A percentile compares a stretch with the other conserved stretches of the same genome.
phyloP scores from a whole-genome alignment of 177 flowering plant genomes.

The Vitis hybrid region DNA sequence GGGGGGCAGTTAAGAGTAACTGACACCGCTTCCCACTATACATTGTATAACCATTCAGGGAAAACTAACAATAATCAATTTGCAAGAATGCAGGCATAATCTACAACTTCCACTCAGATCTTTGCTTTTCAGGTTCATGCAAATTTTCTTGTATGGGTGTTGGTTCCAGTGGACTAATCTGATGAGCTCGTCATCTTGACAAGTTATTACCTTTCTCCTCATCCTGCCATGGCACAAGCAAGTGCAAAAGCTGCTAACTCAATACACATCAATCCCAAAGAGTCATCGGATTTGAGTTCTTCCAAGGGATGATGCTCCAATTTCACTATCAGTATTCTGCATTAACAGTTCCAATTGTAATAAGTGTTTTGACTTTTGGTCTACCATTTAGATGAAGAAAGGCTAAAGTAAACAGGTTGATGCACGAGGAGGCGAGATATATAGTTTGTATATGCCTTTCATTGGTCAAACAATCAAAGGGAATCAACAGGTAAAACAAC shows the following conservation, averaged over 20 bases:
- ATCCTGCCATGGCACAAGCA: background rate
- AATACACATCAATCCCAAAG: background rate
- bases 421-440: too few relatives aligned
- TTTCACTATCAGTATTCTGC: slow-evolving; percentile 79
- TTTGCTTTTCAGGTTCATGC: background rate
- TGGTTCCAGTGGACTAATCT: slow-evolving; percentile 6
- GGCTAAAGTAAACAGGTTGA: too few relatives aligned
- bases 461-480: too few relatives aligned
- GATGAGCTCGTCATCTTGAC: background rate
- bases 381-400: too few relatives aligned
- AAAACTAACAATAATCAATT: background rate
- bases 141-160: background rate
- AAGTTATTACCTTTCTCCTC: background rate
- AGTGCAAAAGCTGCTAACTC: background rate
- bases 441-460: too few relatives aligned
- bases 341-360: slow-evolving; percentile 8
- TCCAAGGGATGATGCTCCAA: slow-evolving; percentile 80
- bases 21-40: slow-evolving; percentile 25
- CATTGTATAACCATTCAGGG: background rate
- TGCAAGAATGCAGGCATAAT: background rate
- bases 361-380: background rate
- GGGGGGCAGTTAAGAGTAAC: slow-evolving; percentile 16
- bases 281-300: slow-evolving; percentile 75
- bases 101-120: background rate
- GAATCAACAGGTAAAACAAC: too few relatives aligned